These are phyloP conservation scores for Triangularia verruculosa DNA, from an alignment of 2,329 filamentous ascomycete genomes.

Conservation along the genomic window DNA sequence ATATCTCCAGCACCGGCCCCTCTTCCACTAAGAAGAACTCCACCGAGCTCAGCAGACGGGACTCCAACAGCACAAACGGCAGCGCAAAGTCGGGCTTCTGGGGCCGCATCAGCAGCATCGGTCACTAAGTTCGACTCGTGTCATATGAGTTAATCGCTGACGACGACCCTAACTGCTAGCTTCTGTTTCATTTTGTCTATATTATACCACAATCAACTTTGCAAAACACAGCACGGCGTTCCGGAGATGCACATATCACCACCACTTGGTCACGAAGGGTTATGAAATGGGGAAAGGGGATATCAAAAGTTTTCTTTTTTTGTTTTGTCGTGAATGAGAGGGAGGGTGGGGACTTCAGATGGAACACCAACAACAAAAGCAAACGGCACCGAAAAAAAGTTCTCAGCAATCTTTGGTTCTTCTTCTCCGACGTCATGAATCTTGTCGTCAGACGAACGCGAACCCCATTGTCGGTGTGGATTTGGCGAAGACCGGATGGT, in stretches of 20 bases:
- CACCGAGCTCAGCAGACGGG: slow-evolving; percentile 14
- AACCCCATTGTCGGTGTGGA: background rate
- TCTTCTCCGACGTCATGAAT: background rate
- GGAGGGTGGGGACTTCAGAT: slow-evolving; percentile 1
- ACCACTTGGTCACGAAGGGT: background rate
- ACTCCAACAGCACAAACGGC: slow-evolving; percentile 25
- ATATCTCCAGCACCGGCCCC: slow-evolving; percentile 39
- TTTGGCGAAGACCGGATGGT: background rate
- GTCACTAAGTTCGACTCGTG: background rate
- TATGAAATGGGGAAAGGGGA: slow-evolving; percentile 7
- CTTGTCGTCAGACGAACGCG: background rate
- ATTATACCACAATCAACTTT: background rate
- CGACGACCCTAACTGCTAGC: background rate
- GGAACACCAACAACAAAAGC: background rate
- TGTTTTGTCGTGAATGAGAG: background rate
- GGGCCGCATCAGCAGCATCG: slow-evolving; percentile 40
- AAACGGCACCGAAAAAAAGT: background rate
- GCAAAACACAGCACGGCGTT: slow-evolving; percentile 24
- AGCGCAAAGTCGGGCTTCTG: slow-evolving; percentile 34
- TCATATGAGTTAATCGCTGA: background rate
- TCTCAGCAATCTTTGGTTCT: background rate
- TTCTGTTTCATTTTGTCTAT: background rate
- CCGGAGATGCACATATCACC: slow-evolving; percentile 4
- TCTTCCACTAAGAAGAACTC: slow-evolving; percentile 15
- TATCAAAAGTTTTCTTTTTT: slow-evolving; percentile 17